These are phyloP conservation scores for Nadsonia fulvescens DNA, from an alignment of 805 yeast species.

Conservation along the genomic window DNA sequence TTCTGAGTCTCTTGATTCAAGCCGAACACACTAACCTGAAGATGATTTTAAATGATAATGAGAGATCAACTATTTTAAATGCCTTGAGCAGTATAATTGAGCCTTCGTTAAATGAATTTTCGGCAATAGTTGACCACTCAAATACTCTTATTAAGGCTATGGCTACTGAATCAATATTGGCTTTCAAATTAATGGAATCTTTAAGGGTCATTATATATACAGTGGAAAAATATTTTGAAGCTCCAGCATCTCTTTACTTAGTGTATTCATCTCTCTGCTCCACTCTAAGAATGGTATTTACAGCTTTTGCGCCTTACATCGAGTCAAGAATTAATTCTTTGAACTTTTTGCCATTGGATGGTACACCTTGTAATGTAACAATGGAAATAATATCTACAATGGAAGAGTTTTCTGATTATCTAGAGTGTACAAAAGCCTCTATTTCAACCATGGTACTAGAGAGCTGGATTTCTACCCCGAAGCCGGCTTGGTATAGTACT, in stretches of 20 bases:
- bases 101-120: constrained; percentile 22
- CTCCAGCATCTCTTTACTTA: constrained; percentile 10
- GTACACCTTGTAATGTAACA: constrained; percentile 51
- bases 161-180: constrained; percentile 31
- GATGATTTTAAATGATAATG: constrained; percentile 25
- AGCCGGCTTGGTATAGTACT: constrained; percentile 34
- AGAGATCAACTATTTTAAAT: constrained; percentile 14
- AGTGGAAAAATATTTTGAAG: constrained; percentile 10
- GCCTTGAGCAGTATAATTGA: constrained; percentile 20
- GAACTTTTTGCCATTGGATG: constrained; percentile 40
- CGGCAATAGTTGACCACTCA: constrained; percentile 23
- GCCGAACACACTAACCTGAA: constrained; percentile 31
- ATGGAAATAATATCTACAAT: constrained; percentile 56
- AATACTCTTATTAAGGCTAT: constrained; percentile 23
- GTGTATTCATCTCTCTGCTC: constrained; percentile 8
- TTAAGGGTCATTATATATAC: constrained; percentile 21
- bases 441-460: constrained; percentile 39
- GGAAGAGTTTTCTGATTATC: constrained; percentile 45
- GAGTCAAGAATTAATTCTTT: constrained; percentile 31
- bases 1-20: constrained; percentile 29
- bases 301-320: constrained; percentile 37
- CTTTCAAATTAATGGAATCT: constrained; percentile 42
- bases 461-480: constrained; percentile 45
- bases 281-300: constrained; percentile 24
- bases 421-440: constrained; percentile 31